Percentiles rank a stretch among this genome's conserved stretches.
Evolutionary conservation across 495 filamentous ascomycete species (phyloP).

Genomic region (Penicillium pancosmium): DNA sequence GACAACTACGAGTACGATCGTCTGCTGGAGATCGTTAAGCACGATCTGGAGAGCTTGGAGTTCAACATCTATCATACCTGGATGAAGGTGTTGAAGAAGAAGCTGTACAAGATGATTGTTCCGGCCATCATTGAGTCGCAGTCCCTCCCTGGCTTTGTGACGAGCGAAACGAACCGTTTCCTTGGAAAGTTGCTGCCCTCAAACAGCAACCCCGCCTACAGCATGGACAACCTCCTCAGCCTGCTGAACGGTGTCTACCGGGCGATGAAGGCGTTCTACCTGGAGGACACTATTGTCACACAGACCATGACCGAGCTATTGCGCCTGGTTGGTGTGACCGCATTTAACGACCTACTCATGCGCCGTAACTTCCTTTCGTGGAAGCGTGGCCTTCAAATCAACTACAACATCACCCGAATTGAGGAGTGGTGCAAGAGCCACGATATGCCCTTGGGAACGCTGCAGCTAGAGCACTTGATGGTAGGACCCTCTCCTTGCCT

Average conservation of each 20-base stretch:
- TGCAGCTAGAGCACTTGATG: constrained; percentile 99
- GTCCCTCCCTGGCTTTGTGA: constrained; percentile 96
- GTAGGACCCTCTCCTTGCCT: constrained; percentile 46
- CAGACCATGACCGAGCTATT: constrained; percentile 95
- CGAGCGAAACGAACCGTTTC: constrained; percentile 96
- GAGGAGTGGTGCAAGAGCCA: constrained; percentile 99
- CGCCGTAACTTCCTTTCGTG: constrained; percentile 97
- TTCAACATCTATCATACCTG: constrained; percentile 99
- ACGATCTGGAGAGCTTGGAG: constrained; percentile 95
- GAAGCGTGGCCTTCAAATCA: constrained; percentile 99
- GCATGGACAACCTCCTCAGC: constrained; percentile 98
- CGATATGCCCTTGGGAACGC: constrained; percentile 97
- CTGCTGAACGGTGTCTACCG: constrained; percentile 96
- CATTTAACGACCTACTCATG: constrained; percentile 98
- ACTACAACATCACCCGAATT: constrained; percentile 99
- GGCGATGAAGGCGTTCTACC: constrained; percentile 96
- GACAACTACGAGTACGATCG: constrained; percentile 99
- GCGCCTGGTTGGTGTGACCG: constrained; percentile 92
- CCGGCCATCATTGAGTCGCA: constrained; percentile 99
- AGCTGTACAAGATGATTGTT: constrained; percentile 98
- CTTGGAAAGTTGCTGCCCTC: constrained; percentile 92
- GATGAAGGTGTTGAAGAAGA: constrained; percentile 99
- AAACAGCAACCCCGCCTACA: constrained; percentile 87
- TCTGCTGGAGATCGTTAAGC: constrained; percentile 97
- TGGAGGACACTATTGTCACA: constrained; percentile 93